A percentile compares a stretch with the other conserved stretches of the same genome.
phyloP scores from a whole-genome alignment of 1,284 basidiomycete genomes.

The Phellopilus nigrolimitatus region DNA sequence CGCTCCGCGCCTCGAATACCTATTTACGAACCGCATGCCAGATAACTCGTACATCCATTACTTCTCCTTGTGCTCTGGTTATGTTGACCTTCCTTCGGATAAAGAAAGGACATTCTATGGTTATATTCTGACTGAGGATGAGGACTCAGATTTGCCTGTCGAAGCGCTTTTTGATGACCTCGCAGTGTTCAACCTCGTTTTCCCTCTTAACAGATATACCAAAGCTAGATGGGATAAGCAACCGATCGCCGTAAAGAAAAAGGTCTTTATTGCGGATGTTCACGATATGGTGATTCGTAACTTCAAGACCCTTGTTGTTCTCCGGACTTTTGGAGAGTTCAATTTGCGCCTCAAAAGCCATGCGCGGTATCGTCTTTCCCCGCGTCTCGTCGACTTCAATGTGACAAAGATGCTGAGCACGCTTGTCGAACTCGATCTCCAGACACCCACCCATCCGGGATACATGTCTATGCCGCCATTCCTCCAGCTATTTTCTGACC shows the following conservation, averaged over 20 bases:
- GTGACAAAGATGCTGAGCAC: constrained; percentile 40
- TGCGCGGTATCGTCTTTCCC: constrained; percentile 38
- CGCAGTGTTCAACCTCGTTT: constrained; percentile 37
- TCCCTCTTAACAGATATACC: constrained; percentile 38
- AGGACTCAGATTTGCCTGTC: constrained; percentile 33
- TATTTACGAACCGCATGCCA: constrained; percentile 25
- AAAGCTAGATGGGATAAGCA: constrained; percentile 35
- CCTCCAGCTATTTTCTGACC: constrained; percentile 39
- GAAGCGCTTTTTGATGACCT: constrained; percentile 45
- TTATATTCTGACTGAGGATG: constrained; percentile 36
- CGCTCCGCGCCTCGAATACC: constrained; percentile 40
- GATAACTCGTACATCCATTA: constrained; percentile 29
- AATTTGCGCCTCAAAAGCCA: constrained; percentile 29
- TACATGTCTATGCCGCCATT: constrained; percentile 31
- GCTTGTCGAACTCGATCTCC: constrained; percentile 41
- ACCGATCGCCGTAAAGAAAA: constrained; percentile 33
- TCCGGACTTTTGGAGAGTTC: constrained; percentile 37
- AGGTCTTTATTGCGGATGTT: constrained; percentile 38
- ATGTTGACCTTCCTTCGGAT: constrained; percentile 37
- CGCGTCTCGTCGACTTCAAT: constrained; percentile 48
- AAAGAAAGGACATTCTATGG: constrained; percentile 37
- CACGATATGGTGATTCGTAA: constrained; percentile 34
- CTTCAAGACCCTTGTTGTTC: constrained; percentile 31
- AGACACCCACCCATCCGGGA: constrained; percentile 18
- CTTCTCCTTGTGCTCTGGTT: constrained; percentile 39